A percentile compares a stretch with the other conserved stretches of the same genome.
phyloP scores from a whole-genome alignment of 2,329 filamentous ascomycete species.

The Paecilomyces sp. region DNA sequence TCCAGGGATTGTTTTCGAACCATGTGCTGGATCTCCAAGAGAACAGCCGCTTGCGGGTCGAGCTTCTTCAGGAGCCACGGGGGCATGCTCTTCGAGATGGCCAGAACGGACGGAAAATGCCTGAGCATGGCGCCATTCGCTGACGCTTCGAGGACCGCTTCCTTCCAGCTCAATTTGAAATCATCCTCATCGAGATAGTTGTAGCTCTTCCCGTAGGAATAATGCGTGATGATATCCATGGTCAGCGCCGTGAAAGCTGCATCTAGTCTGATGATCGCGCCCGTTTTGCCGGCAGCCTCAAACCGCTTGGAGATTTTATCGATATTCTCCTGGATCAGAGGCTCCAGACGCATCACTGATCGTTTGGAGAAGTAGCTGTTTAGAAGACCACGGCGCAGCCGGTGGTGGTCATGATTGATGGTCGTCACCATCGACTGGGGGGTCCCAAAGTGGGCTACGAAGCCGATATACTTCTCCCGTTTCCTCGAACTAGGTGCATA shows the following conservation, averaged over 20 bases:
- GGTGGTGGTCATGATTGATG: slow-evolving; percentile 14
- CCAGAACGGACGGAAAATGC: slow-evolving; percentile 21
- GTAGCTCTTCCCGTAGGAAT: slow-evolving; percentile 28
- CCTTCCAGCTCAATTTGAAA: slow-evolving; percentile 17
- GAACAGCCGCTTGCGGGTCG: slow-evolving; percentile 4
- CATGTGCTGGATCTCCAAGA: slow-evolving; percentile 3
- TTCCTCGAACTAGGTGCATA: slow-evolving; percentile 18
- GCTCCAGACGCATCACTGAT: slow-evolving; percentile 29
- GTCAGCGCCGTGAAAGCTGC: slow-evolving; percentile 22
- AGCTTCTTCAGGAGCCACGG: slow-evolving; percentile 7
- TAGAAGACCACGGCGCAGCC: slow-evolving; percentile 13
- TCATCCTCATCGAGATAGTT: slow-evolving; percentile 22
- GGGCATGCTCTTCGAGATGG: slow-evolving; percentile 15
- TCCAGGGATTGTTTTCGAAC: slow-evolving; percentile 2
- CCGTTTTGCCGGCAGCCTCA: slow-evolving; percentile 9
- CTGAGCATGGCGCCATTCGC: slow-evolving; percentile 16
- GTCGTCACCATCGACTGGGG: slow-evolving; percentile 12
- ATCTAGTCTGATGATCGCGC: slow-evolving; percentile 14
- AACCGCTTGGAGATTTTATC: slow-evolving; percentile 20
- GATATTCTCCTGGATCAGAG: slow-evolving; percentile 29
- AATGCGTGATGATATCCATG: slow-evolving; percentile 31
- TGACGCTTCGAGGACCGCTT: slow-evolving; percentile 16
- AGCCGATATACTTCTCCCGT: slow-evolving; percentile 19
- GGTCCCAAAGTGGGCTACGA: slow-evolving; percentile 8
- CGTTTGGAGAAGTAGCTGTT: slow-evolving; percentile 23